These are phyloP conservation scores for Amaranthus palmeri DNA, from an alignment of 148 eudicot genomes.

Conservation along the genomic window DNA sequence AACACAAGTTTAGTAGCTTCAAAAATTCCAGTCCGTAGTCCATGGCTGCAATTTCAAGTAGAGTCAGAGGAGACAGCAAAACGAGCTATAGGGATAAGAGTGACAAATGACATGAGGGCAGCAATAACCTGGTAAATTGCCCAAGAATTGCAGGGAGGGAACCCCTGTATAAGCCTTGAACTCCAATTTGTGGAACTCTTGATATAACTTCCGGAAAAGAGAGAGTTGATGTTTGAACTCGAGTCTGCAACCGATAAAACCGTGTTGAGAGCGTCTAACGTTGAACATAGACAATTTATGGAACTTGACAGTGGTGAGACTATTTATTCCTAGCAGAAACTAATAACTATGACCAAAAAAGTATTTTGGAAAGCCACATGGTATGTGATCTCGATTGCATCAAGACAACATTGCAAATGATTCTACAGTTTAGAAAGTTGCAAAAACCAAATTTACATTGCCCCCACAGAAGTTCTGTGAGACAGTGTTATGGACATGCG, in stretches of 20 bases:
- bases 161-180: slow-evolving; percentile 73
- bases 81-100: not conserved
- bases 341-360: not conserved
- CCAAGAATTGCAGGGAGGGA: slow-evolving; percentile 90
- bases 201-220: slow-evolving; percentile 78
- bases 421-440: too few species aligned
- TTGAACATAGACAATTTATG: not conserved
- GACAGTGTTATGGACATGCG: too few species aligned
- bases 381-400: too few species aligned
- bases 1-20: slow-evolving; percentile 84
- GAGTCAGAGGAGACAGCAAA: slow-evolving; percentile 9
- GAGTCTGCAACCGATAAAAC: slow-evolving; percentile 51
- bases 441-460: too few species aligned
- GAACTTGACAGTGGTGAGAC: not conserved
- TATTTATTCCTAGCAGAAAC: not conserved
- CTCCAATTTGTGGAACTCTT: slow-evolving; percentile 84
- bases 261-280: slow-evolving; percentile 17
- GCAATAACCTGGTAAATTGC: slow-evolving; percentile 79
- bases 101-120: slow-evolving; percentile 3
- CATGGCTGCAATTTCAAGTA: slow-evolving; percentile 61
- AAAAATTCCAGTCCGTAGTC: slow-evolving; percentile 86
- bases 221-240: slow-evolving; percentile 84
- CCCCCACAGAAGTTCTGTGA: too few species aligned
- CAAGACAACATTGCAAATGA: too few species aligned
- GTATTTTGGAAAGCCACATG: too few species aligned